phyloP scores from a whole-genome alignment of 768 basidiomycete species.

The Tylopilus rubrobrunneus region DNA sequence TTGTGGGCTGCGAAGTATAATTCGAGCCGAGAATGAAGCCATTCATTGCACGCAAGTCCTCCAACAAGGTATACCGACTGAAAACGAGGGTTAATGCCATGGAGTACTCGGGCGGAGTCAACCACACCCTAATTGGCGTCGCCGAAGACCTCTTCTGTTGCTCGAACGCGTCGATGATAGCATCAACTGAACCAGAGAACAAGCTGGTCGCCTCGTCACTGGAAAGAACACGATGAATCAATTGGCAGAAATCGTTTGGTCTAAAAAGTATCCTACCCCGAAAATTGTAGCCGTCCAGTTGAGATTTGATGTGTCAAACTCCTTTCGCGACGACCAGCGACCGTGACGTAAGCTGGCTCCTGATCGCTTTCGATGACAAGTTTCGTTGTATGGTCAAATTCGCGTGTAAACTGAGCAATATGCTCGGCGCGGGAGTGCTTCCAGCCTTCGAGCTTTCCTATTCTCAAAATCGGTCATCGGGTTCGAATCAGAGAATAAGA shows the following conservation, averaged over 20 bases:
- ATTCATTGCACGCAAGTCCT: constrained; percentile 6
- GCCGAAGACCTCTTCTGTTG: background rate
- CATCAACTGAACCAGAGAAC: constrained; percentile 1
- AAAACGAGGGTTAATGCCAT: background rate
- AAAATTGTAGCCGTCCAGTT: background rate
- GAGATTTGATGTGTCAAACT: background rate
- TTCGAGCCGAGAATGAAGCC: constrained; percentile 10
- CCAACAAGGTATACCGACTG: constrained; percentile 16
- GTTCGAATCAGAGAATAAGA: background rate
- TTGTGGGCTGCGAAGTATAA: constrained; percentile 4
- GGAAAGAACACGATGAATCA: background rate
- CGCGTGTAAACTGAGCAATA: background rate
- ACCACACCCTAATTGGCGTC: background rate
- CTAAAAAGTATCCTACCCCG: background rate
- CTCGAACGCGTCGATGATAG: background rate
- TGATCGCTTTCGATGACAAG: background rate
- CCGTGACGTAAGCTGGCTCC: background rate
- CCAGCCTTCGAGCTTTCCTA: constrained; percentile 6
- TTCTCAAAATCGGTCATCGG: background rate
- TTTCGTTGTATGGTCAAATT: background rate
- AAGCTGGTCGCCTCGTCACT: constrained; percentile 9
- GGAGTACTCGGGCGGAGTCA: background rate
- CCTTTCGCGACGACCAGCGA: background rate
- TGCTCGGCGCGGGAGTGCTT: background rate
- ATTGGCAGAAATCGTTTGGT: background rate